Base-by-base conservation (phyloP, 1,139 yeast genomes). In the Spathaspora sp. region DNA sequence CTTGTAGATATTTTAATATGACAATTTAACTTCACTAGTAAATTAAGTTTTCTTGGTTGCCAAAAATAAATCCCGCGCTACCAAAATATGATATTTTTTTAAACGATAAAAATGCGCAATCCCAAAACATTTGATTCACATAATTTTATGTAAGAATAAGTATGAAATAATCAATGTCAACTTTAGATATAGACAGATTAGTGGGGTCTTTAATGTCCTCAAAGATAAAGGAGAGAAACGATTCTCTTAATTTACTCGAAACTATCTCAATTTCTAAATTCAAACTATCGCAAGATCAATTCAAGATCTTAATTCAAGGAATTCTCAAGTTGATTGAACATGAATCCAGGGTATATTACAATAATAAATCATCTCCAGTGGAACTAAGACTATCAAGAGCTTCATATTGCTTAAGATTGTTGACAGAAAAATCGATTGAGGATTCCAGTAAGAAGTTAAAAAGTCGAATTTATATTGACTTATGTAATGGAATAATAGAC, bases 161-260 rank as follows among this genome's bases (percentile, higher is more conserved):
- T 31, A 31, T 31, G 36, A 31, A n/a, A 31, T 15, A 31, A 31
- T n/a, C 39, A 20, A 52, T 52, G 55, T 41, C 54, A 37, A 42
- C 50, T 9, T 18, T 45, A 26, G 53, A 52, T 39, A 39, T 49
- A 20, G 41, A 42, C 27, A 45, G 42, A 33, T 36, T 51, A 37
- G 53, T 56, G 24, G 50, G 53, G 20, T 46, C 55, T 10, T 58
- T 68, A 44, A 55, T 55, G 24, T 82, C 87, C 0, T 50, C 73
- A 7, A 81, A 76, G 54, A 64, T 79, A 37, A 77, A 75, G 51
- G 84, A 81, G 15, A 61, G 87, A 38, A 79, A 70, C 54, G 81
- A 76, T 41, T 84, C 80, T 0, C 56, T 82, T 13, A 61, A 58
- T 25, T 63, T 63, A 18, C 60, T 83, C 18, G 78, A 75, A 37